Percentiles rank a stretch among this genome's conserved stretches.
Evolutionary conservation across 2,329 filamentous ascomycete genomes (phyloP).

Genomic region (Pestalotiopsis sp.): DNA sequence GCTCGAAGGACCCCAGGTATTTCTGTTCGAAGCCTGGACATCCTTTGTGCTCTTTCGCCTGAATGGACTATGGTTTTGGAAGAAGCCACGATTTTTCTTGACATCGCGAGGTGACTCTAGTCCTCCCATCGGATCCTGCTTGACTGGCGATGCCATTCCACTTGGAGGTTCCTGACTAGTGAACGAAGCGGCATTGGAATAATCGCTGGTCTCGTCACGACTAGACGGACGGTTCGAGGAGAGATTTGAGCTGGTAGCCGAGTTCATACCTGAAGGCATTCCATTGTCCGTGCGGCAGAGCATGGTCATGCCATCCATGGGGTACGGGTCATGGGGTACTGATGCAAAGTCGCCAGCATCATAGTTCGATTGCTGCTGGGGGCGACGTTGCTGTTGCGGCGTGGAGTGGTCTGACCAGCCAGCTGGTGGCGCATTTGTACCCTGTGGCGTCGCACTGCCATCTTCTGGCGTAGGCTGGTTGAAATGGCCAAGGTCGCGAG

Average conservation of each 20-base stretch:
- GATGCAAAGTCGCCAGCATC: constrained; percentile 64
- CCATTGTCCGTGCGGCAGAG: constrained; percentile 76
- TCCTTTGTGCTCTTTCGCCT: constrained; percentile 89
- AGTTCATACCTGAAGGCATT: constrained; percentile 51
- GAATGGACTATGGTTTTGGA: constrained; percentile 92
- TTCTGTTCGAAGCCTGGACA: constrained; percentile 50
- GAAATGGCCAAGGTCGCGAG: constrained; percentile 67
- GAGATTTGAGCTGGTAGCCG: constrained; percentile 43
- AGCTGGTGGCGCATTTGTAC: constrained; percentile 18
- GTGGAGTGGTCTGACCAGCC: constrained; percentile 24
- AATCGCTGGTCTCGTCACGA: constrained; percentile 87
- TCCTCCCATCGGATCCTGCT: constrained; percentile 49
- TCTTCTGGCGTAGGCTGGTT: constrained; percentile 54
- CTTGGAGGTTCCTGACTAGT: constrained; percentile 83
- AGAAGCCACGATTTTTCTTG: constrained; percentile 82
- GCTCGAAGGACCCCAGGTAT: constrained; percentile 58
- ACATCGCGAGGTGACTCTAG: constrained; percentile 58
- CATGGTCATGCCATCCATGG: constrained; percentile 96
- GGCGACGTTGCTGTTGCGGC: constrained; percentile 41
- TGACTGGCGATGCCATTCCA: constrained; percentile 74
- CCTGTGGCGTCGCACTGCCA: constrained; percentile 42
- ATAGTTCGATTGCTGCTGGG: constrained; percentile 43
- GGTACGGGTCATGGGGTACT: constrained; percentile 91
- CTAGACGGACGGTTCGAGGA: constrained; percentile 74
- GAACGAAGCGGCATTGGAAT: constrained; percentile 85